Evolutionary conservation across 2,329 filamentous ascomycete genomes (phyloP).

Genomic region (Lomentospora prolificans): DNA sequence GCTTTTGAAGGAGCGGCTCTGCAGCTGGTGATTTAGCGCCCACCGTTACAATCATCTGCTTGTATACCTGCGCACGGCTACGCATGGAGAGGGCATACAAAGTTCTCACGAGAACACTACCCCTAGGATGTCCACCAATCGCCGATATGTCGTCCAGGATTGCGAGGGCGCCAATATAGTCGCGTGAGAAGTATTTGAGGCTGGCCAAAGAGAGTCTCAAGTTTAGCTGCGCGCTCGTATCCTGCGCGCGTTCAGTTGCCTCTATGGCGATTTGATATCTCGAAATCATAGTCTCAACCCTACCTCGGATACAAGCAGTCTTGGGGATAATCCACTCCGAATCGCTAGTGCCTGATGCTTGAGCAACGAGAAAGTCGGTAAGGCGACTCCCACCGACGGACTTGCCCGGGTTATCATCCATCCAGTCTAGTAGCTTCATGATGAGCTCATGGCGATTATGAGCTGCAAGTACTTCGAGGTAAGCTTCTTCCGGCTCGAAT

Average conservation of each 20-base stretch:
- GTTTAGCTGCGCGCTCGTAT: slow-evolving; percentile 26
- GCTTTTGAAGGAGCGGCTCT: slow-evolving; percentile 21
- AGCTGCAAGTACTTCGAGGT: slow-evolving; percentile 25
- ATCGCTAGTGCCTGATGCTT: slow-evolving; percentile 20
- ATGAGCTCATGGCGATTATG: slow-evolving; percentile 26
- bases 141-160: slow-evolving; percentile 27
- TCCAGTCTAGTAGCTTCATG: slow-evolving; percentile 23
- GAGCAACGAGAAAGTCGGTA: slow-evolving; percentile 25
- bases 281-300: slow-evolving; percentile 20
- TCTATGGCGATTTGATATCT: slow-evolving; percentile 22
- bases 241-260: slow-evolving; percentile 22
- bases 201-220: slow-evolving; percentile 26
- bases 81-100: slow-evolving; percentile 30
- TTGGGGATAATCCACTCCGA: slow-evolving; percentile 29
- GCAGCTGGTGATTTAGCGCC: slow-evolving; percentile 19
- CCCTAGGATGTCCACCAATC: slow-evolving; percentile 27
- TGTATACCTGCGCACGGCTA: slow-evolving; percentile 27
- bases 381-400: slow-evolving; percentile 19
- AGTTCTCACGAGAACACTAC: slow-evolving; percentile 27
- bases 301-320: slow-evolving; percentile 25
- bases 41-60: slow-evolving; percentile 19
- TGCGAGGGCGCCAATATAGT: slow-evolving; percentile 23
- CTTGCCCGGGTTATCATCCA: slow-evolving; percentile 19
- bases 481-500: slow-evolving; percentile 27
- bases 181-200: slow-evolving; percentile 23